These are phyloP conservation scores for Iberis pinnata DNA, from an alignment of 345 rosid genomes.

Conservation along the genomic window DNA sequence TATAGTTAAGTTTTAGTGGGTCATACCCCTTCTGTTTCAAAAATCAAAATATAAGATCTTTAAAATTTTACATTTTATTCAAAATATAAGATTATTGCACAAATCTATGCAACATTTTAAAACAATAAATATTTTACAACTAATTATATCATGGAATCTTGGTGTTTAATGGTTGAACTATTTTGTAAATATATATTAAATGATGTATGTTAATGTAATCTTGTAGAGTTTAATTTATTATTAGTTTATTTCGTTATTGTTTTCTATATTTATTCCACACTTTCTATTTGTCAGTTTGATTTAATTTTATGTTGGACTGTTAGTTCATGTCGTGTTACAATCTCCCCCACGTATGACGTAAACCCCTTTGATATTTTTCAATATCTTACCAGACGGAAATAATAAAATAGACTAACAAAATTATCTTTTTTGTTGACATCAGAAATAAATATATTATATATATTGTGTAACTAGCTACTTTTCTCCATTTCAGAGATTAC, in stretches of 20 bases:
- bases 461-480: background rate
- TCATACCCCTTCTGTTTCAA: too few relatives aligned
- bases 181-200: too few relatives aligned
- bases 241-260: background rate
- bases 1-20: constrained; percentile 7
- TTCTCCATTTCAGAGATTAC: constrained; percentile 5
- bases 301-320: constrained; percentile 5
- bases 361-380: constrained; percentile 20
- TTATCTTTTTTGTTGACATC: too few relatives aligned
- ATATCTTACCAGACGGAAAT: background rate
- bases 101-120: too few relatives aligned
- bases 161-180: too few relatives aligned
- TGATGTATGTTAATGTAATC: too few relatives aligned
- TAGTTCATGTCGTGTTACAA: constrained; percentile 20
- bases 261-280: background rate
- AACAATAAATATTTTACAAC: too few relatives aligned
- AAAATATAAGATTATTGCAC: too few relatives aligned
- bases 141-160: too few relatives aligned
- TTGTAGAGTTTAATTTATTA: background rate
- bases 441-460: background rate
- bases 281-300: constrained; percentile 11
- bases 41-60: too few relatives aligned
- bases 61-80: too few relatives aligned
- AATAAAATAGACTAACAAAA: background rate
- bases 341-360: constrained; percentile 25